Evolutionary conservation across 2,329 filamentous ascomycete species (phyloP), one percentile per base, ranked within the genome.

Genomic region (Hypomyces perniciosus): DNA sequence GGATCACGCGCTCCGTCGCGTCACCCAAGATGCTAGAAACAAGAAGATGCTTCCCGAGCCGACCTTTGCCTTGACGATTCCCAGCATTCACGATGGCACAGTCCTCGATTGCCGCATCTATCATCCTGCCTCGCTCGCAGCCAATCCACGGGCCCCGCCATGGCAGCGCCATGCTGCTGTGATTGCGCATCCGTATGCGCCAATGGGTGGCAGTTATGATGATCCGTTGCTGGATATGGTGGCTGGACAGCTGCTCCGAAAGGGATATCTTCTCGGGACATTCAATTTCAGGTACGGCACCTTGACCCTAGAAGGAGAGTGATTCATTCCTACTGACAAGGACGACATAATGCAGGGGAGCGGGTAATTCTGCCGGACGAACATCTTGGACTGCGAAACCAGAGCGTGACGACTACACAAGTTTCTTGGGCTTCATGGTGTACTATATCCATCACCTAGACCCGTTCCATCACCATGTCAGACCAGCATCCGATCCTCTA

Each of bases 171-270:
- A 81, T 56, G 76, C 74, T 12, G 79, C 78, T 42, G 74, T 96
- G 4, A 72, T 97, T 37, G 91, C 91, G 9, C 93, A 97, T 67
- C 92, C 93, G 0, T 97, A 97, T 64, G 90, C 89, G 33, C 85
- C 89, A 0, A 73, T 97, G 46, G 93, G 93, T 4, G 93, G 92
- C 5, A 84, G 75, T 66, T 93, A 84, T 63, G 88, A 97, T 64
- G 91, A 97, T 64, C 79, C 80, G 0, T 77, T 96, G 1, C 85
- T 97, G 1, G 75, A 80, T n/a, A 73, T 81, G 7, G 70, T 87
- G 3, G 81, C 80, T 1, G 72, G 73, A 2, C 78, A 85, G 52
- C 73, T 95, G 42, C 66, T 95, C n/a, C 72, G 77, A 4, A 70
- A 76, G 47, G 88, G 88, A 1, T 95, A 82, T 61, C 65, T 95